phyloP scores from a whole-genome alignment of 352 stramenopile species.

The Phytophthora macrochlamydospora region DNA sequence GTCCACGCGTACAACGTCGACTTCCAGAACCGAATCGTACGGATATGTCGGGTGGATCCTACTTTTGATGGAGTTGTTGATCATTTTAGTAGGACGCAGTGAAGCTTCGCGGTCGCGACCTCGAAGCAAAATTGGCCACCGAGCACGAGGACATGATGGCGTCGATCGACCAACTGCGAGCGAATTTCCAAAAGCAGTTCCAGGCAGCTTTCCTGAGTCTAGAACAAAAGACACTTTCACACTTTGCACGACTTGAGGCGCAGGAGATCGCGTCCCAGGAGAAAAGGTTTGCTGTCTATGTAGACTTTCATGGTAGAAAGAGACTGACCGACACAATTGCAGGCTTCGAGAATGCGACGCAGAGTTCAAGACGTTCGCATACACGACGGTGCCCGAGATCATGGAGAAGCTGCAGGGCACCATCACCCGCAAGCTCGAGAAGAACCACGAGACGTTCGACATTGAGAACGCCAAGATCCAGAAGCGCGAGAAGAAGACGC shows the following conservation, averaged over 20 bases:
- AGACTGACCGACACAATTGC: not conserved
- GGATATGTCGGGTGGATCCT: conserved; percentile 1
- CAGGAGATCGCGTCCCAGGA: conserved; percentile 56
- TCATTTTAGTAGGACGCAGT: conserved; percentile 59
- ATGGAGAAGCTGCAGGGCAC: conserved; percentile 88
- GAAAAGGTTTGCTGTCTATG: conserved; percentile 37
- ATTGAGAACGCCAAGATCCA: conserved; percentile 93
- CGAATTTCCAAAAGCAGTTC: conserved; percentile 53
- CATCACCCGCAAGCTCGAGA: conserved; percentile 89
- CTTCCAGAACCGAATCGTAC: conserved; percentile 80
- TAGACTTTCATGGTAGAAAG: conserved; percentile 1
- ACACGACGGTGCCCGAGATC: conserved; percentile 86
- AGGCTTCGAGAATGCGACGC: conserved; percentile 59
- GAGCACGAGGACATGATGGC: conserved; percentile 72
- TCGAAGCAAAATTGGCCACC: conserved; percentile 51
- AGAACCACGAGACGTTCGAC: conserved; percentile 92
- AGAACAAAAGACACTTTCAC: conserved; percentile 62
- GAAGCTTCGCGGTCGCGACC: conserved; percentile 54
- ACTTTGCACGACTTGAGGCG: conserved; percentile 63
- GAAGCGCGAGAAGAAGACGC: conserved; percentile 91
- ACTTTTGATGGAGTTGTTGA: not conserved
- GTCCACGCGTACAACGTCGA: conserved; percentile 87
- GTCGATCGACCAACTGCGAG: conserved; percentile 55
- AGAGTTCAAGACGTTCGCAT: conserved; percentile 71
- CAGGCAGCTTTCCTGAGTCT: conserved; percentile 52